These are phyloP conservation scores for Coniochaeta sp. DNA, from an alignment of 2,329 filamentous ascomycete genomes.

Conservation along the genomic window DNA sequence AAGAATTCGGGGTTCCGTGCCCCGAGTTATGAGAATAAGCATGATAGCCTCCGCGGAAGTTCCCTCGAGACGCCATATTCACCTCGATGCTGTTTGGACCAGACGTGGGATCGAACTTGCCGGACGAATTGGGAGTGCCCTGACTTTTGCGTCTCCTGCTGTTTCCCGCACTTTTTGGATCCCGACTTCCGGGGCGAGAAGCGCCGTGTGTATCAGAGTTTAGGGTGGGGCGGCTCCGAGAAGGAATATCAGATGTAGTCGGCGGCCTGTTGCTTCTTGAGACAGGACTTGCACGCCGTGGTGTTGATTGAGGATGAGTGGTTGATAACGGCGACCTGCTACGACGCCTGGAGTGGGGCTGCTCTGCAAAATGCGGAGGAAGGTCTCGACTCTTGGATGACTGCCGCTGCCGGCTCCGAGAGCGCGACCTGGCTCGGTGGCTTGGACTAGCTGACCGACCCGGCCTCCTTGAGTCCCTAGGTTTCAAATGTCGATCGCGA, in stretches of 20 bases:
- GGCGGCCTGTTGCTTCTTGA: constrained; percentile 12
- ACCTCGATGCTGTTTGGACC: constrained; percentile 43
- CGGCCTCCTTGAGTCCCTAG: constrained; percentile 10
- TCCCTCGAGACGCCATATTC: constrained; percentile 37
- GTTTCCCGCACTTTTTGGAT: constrained; percentile 4
- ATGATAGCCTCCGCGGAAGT: constrained; percentile 33
- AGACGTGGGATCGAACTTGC: constrained; percentile 28
- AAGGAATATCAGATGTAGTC: constrained; percentile 14
- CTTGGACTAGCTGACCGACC: constrained; percentile 11
- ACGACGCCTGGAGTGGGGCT: constrained; percentile 10
- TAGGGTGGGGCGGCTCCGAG: constrained; percentile 11
- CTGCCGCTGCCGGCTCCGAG: constrained; percentile 9
- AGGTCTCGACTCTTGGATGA: constrained; percentile 9
- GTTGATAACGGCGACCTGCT: constrained; percentile 12
- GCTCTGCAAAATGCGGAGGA: constrained; percentile 8
- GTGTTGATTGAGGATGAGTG: constrained; percentile 13
- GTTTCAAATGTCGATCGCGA: constrained; percentile 15
- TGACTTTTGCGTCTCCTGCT: constrained; percentile 28
- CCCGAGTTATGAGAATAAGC: constrained; percentile 29
- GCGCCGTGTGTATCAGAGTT: constrained; percentile 7
- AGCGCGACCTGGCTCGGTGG: constrained; percentile 18
- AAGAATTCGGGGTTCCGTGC: constrained; percentile 31
- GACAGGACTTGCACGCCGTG: constrained; percentile 12
- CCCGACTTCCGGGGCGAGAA: constrained; percentile 6
- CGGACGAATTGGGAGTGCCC: constrained; percentile 29